Conservation (phyloP, 768 basidiomycete species). For the Naganishia onofrii region DNA sequence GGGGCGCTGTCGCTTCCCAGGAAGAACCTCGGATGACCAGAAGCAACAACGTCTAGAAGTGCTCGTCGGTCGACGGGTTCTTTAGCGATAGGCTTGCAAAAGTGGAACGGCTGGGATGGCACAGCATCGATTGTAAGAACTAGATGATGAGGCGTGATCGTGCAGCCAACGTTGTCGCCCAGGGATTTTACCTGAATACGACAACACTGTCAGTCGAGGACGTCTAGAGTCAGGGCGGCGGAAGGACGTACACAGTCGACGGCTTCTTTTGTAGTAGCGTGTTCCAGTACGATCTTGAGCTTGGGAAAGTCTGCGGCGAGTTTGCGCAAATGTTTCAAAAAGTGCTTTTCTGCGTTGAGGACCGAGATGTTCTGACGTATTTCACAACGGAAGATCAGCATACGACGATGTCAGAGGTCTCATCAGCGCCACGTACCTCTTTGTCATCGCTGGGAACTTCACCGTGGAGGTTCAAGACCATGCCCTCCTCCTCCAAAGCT, state of each 20-base stretch:
- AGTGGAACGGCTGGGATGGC: constrained; percentile 91
- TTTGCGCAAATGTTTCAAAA: constrained; percentile 79
- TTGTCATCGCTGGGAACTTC: constrained; percentile 84
- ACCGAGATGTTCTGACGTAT: constrained; percentile 73
- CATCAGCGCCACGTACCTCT: constrained; percentile 53
- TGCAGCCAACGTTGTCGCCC: constrained; percentile 83
- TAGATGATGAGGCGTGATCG: constrained; percentile 96
- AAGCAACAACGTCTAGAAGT: constrained; percentile 67
- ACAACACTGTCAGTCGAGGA: neutral
- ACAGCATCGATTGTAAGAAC: constrained; percentile 91
- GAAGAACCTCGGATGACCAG: constrained; percentile 92
- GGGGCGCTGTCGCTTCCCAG: constrained; percentile 96
- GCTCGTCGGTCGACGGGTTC: constrained; percentile 86
- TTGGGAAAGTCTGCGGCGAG: constrained; percentile 79
- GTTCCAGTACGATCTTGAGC: constrained; percentile 92
- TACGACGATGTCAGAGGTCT: no score
- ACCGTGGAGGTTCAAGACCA: constrained; percentile 95
- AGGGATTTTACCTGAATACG: constrained; percentile 49
- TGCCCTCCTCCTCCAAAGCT: constrained; percentile 85
- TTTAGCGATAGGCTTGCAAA: constrained; percentile 97
- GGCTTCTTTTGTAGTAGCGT: constrained; percentile 89
- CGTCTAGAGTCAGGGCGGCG: no score
- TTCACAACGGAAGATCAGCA: no score
- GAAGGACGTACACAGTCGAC: constrained; percentile 76
- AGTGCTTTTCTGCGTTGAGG: constrained; percentile 85